Base-by-base conservation (phyloP, 1,284 basidiomycete genomes). In the Agaricales sp. region DNA sequence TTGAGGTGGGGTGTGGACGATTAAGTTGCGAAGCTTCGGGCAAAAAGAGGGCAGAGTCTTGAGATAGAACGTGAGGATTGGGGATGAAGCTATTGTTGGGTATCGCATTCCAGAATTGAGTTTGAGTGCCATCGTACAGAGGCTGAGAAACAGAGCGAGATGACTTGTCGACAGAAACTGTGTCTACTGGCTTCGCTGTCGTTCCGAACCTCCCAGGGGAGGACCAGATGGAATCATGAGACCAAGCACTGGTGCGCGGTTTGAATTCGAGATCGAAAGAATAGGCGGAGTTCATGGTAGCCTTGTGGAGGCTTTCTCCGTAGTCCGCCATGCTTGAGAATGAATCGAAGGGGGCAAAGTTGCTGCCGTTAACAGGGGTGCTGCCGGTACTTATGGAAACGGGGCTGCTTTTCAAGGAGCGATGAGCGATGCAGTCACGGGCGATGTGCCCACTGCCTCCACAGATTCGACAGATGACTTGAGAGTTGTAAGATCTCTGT, bases 361-460 rank as follows among this genome's bases (percentile, higher is more conserved):
- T 16, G 39, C 39, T 41, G 19, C 8, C 16, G 19, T 8, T 41
- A 18, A n/a, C 8, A 41, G 39, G 39, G 39, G 6, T 4, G 18
- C 18, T 6, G 18, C 6, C 39, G 39, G 19, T 16, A 18, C 18
- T 41, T 18, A 18, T 16, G 16, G 39, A 41, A 41, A 6, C 4
- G 6, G 39, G 18, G 39, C 26, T 14, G 14, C 26, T 8, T 16
- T 11, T 41, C n/a, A 18, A 16, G 19, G 39, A 41, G 8, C 16
- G 13, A 20, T 41, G 39, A 41, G 16, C 39, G 16, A 8, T 16
- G 64, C 92, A 95, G 68, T 96, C 92, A 59, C 93, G 84, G 50
- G 92, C 94, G 93, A 97, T 96, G 68, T 97, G 93, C 39, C 93
- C 93, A 38, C 81, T 90, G 58, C 86, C 92, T 53, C 93, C 93